Evolutionary conservation across 345 rosid genomes (phyloP), one percentile per base, ranked within the genome.

Genomic region (Bruguiera gymnorhiza): DNA sequence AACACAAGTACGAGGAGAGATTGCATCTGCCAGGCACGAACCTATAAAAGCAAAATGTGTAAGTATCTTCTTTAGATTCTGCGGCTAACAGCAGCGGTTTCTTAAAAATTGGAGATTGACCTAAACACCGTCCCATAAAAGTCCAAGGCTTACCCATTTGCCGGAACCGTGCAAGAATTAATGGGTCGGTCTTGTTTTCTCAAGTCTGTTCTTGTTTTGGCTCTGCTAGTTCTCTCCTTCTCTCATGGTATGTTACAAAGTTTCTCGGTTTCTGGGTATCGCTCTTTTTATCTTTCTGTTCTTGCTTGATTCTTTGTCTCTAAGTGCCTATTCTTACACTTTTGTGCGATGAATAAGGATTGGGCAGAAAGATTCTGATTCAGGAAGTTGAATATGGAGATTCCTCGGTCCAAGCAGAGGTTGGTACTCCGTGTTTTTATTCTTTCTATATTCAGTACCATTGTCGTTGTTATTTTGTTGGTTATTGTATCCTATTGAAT

Each of bases 161-260:
- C 61, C 54, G 43, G 68, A 37, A 70, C 48, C 52, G 8, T 11
- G 39, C 70, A 66, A 69, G 69, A 68, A 77, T 69, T 60, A 70
- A 79, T 82, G 85, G 86, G 70, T 64, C 79, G 78, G 30, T 65
- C 68, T 65, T 72, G 53, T 29, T 78, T 74, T 60, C 60, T 68
- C 56, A 76, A 27, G 34, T 30, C 34, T 31, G 74, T 82, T 53
- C 78, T 81, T 39, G 60, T 76, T 73, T 67, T 80, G 19, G 43
- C 66, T 63, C 74, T 82, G 64, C 70, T 85, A 62, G 16, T 66
- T 46, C 71, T 79, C 85, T 74, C 65, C 60, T 67, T 75, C 65
- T 72, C 83, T 63, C 83, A 60, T 23, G 89, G 89, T 55, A 55
- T n/a, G 6, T 23, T 51, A 6, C 34, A 0, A 2, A 16, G 16